A percentile compares a stretch with the other conserved stretches of the same genome.
phyloP scores from a whole-genome alignment of 495 filamentous ascomycete species.

The Lindgomyces ingoldianus region DNA sequence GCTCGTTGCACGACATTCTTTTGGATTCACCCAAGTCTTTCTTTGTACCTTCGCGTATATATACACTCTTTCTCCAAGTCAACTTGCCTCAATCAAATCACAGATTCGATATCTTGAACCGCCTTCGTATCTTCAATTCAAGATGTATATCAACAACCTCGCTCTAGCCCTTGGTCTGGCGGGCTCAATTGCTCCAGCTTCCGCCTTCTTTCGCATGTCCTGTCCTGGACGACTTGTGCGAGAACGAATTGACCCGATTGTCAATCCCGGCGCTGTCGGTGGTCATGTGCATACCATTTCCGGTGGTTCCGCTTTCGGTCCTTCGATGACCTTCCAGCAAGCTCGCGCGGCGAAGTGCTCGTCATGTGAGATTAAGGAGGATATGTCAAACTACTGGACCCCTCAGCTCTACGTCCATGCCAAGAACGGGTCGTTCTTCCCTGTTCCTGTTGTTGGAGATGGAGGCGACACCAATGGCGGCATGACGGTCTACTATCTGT shows the following conservation, averaged over 20 bases:
- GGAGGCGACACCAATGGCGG: conserved; percentile 48
- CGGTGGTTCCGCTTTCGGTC: conserved; percentile 71
- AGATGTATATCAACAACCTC: conserved; percentile 22
- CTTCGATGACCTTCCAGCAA: conserved; percentile 60
- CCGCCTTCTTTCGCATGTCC: conserved; percentile 45
- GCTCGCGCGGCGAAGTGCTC: conserved; percentile 65
- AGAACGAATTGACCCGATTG: conserved; percentile 71
- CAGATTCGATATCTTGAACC: conserved; percentile 5
- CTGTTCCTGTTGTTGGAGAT: conserved; percentile 65
- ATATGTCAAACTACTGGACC: conserved; percentile 67
- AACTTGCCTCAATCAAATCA: neutral
- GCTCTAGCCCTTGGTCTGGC: conserved; percentile 28
- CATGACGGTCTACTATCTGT: conserved; percentile 70
- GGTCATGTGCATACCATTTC: conserved; percentile 75
- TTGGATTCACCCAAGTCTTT: conserved; percentile 6
- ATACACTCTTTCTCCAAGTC: neutral
- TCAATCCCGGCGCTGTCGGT: conserved; percentile 57
- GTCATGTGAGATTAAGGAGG: conserved; percentile 60
- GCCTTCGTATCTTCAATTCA: neutral
- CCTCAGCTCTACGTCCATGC: conserved; percentile 68
- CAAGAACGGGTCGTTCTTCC: conserved; percentile 64
- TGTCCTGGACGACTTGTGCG: conserved; percentile 50
- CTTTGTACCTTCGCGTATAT: conserved; percentile 12
- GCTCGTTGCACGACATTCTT: conserved; percentile 6
- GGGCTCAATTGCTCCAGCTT: conserved; percentile 30